Base-by-base conservation (phyloP, 1,284 basidiomycete genomes). In the Cryptococcus sp. region DNA sequence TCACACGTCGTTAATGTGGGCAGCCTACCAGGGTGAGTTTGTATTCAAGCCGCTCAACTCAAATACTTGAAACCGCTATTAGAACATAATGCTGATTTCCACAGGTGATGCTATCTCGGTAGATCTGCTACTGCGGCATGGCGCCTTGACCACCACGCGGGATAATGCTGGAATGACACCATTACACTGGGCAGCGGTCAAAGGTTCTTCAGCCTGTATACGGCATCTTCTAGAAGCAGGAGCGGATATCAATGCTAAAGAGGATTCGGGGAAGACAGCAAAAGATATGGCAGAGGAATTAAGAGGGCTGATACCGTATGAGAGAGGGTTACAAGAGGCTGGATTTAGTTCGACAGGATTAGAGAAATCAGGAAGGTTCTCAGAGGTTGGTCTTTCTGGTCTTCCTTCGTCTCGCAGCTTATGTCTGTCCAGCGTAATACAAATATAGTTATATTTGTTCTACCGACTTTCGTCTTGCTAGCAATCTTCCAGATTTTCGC, bases 1-100 rank as follows among this genome's bases (percentile, higher is more conserved):
- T 0, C 96, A 98, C 70, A 98, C 95, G 0, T 83, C 90, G 0
- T 82, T 99, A 52, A 97, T 98, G 90, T 98, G 96, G 96, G 96
- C 96, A 2, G 91, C 93, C 4, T 98, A 98, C 78, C 96, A 98
- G 73, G 77, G 74, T 74, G 45, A 59, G 66, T 13, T 10, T 10
- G n/a, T 10, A 2, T 41, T 41, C 38, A 10, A 10, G 10, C n/a
- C 10, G 10, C n/a, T n/a, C 38, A 10, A 10, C 2, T n/a, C 38
- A 41, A 10, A n/a, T 10, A 41, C 10, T 41, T 1, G 10, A 10
- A n/a, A 10, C 38, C 38, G 10, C 38, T 41, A 10, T n/a, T 10
- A 10, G 10, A 41, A n/a, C 38, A 10, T 41, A 10, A 10, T 2
- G 13, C 48, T 35, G 14, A 36, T 35, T 2, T 8, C 48, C 54